phyloP scores from a whole-genome alignment of 2,329 filamentous ascomycete species.

The Scedosporium aurantiacum region DNA sequence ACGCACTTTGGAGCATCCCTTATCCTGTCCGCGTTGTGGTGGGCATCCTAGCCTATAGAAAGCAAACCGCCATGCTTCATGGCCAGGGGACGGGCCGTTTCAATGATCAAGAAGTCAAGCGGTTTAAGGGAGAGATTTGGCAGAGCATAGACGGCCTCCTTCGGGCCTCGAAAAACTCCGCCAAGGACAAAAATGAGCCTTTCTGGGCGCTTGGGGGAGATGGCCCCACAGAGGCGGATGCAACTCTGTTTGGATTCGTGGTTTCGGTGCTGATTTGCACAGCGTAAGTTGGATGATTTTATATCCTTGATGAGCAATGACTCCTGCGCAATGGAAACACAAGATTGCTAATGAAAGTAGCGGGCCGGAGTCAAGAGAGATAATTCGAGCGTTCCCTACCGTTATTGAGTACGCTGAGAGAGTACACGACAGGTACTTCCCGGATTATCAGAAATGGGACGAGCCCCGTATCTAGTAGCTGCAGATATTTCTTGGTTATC shows the following conservation, averaged over 20 bases:
- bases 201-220: conserved; percentile 48
- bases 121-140: conserved; percentile 41
- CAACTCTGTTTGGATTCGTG: conserved; percentile 46
- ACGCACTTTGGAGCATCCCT: conserved; percentile 35
- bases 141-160: conserved; percentile 34
- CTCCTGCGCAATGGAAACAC: background rate
- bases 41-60: conserved; percentile 37
- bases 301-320: background rate
- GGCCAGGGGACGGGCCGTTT: conserved; percentile 46
- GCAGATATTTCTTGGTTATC: too few species aligned
- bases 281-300: conserved; percentile 31
- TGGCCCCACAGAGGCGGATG: conserved; percentile 45
- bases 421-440: conserved; percentile 46
- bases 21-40: conserved; percentile 40
- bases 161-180: conserved; percentile 19
- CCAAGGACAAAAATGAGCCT: conserved; percentile 17
- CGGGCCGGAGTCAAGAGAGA: conserved; percentile 31
- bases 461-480: background rate
- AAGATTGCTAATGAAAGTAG: conserved; percentile 18
- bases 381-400: conserved; percentile 34
- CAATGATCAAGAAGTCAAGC: conserved; percentile 34
- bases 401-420: conserved; percentile 43
- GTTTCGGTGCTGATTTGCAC: conserved; percentile 37
- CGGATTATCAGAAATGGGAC: conserved; percentile 39
- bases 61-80: conserved; percentile 30